Base-by-base conservation (phyloP, 768 basidiomycete genomes). In the Naganishia onofrii region DNA sequence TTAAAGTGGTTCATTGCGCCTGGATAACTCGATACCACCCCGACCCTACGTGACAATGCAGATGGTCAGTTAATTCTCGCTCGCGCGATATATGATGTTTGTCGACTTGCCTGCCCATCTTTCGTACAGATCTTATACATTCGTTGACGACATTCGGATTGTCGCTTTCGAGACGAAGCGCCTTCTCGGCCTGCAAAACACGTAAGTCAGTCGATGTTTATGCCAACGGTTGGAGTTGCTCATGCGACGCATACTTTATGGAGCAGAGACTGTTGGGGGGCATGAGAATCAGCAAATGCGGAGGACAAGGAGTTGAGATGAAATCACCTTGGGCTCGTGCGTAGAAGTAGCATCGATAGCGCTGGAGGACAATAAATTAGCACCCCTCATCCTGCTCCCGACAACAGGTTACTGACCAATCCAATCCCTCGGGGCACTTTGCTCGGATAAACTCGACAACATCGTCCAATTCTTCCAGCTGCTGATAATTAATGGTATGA, bases 121-220 rank as follows among this genome's bases (percentile, higher is more conserved):
- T 88, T 58, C 83, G 78, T 5, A 82, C 73, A 66, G 83, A 75
- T 74, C 79, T 78, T 73, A 86, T 81, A 78, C 81, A 80, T 78
- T 86, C 85, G 80, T 87, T 87, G 69, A 83, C 76, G 7, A 85
- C 89, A 77, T 91, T 89, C 0, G 87, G 84, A 0, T 86, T 85
- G 73, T 90, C 89, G 0, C 88, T 91, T 80, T 91, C 89, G 26
- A 90, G 84, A 86, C 88, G 87, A 54, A 90, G 81, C n/a, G 85
- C 77, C 81, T 88, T 88, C 78, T 89, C 87, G 66, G 54, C 54
- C 54, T 55, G 29, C 4, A 34, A 29, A 26, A 23, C 7, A 7
- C 3, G 21, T 7, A 23, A 23, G 48, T 51, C 23, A 51, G 7
- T 26, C n/a, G 21, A 51, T 6, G 23, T n/a, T 3, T 1, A 21